phyloP scores from a whole-genome alignment of 2,329 filamentous ascomycete genomes.

The Apiospora sp. region DNA sequence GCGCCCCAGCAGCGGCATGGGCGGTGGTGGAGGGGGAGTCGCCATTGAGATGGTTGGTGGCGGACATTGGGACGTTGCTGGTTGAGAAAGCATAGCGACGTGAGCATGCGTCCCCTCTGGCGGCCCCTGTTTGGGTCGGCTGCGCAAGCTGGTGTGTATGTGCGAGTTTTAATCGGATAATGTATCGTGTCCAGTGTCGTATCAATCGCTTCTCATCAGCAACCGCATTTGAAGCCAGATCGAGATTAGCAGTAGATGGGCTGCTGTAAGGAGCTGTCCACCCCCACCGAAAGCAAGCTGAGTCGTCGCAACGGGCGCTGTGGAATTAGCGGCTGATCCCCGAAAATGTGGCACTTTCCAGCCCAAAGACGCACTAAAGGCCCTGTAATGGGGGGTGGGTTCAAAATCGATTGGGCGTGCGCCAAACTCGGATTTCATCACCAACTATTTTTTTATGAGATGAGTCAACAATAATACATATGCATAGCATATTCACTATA shows the following conservation, averaged over 20 bases:
- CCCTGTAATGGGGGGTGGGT: conserved; percentile 21
- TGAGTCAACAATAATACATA: conserved; percentile 32
- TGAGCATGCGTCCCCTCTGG: conserved; percentile 21
- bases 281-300: conserved; percentile 11
- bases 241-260: conserved; percentile 6
- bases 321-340: conserved; percentile 28
- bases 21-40: conserved; percentile 31
- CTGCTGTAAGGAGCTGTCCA: not conserved
- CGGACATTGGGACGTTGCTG: conserved; percentile 45
- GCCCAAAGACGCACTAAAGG: conserved; percentile 13
- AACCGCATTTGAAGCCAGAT: conserved; percentile 12
- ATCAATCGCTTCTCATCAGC: not conserved
- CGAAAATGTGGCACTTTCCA: conserved; percentile 17
- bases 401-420: conserved; percentile 23
- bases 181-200: conserved; percentile 2
- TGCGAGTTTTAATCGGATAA: not conserved
- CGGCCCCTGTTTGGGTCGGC: conserved; percentile 10
- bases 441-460: conserved; percentile 26
- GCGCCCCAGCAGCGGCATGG: conserved; percentile 35
- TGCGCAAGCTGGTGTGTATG: not conserved
- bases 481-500: not conserved
- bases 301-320: conserved; percentile 14
- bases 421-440: conserved; percentile 22
- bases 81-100: conserved; percentile 43
- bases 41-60: conserved; percentile 45